A percentile compares a stretch with the other conserved stretches of the same genome.
phyloP scores from a whole-genome alignment of 345 rosid genomes.

The Citrus cavaleriei region DNA sequence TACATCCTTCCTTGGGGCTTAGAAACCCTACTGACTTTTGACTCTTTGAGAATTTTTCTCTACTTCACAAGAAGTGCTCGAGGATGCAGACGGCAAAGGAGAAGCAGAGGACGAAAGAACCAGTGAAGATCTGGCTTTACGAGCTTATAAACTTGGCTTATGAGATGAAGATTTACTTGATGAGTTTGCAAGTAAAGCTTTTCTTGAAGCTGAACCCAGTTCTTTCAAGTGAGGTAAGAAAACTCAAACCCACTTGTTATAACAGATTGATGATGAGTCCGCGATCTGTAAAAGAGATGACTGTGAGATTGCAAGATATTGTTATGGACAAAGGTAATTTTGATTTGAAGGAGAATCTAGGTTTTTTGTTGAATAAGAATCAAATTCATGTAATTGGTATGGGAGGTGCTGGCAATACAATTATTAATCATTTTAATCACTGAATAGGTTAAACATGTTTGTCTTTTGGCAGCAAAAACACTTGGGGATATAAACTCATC shows the following conservation, averaged over 20 bases:
- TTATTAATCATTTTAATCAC: not conserved
- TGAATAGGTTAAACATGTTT: not conserved
- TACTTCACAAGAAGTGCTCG: not conserved
- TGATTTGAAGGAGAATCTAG: not conserved
- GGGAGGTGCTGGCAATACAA: conserved; percentile 27
- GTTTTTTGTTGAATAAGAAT: conserved; percentile 2
- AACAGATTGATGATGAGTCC: not conserved
- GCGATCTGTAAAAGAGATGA: not conserved
- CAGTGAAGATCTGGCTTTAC: conserved; percentile 13
- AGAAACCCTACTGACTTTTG: too few relatives aligned
- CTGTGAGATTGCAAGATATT: not conserved
- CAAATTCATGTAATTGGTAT: conserved; percentile 12
- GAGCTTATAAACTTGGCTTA: conserved; percentile 9
- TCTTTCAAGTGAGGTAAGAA: not conserved
- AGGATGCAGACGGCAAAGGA: conserved; percentile 19
- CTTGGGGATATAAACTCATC: not conserved
- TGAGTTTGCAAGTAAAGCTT: conserved; percentile 8
- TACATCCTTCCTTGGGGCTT: too few relatives aligned
- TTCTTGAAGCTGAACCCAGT: not conserved
- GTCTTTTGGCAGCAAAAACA: not conserved
- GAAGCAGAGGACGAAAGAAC: not conserved
- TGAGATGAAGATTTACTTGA: conserved; percentile 20
- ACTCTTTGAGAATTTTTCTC: too few relatives aligned
- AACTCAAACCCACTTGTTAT: not conserved
- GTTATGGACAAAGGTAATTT: not conserved